Evolutionary conservation across 257 asterid genomes (phyloP).

Genomic region (Solanum chilense): DNA sequence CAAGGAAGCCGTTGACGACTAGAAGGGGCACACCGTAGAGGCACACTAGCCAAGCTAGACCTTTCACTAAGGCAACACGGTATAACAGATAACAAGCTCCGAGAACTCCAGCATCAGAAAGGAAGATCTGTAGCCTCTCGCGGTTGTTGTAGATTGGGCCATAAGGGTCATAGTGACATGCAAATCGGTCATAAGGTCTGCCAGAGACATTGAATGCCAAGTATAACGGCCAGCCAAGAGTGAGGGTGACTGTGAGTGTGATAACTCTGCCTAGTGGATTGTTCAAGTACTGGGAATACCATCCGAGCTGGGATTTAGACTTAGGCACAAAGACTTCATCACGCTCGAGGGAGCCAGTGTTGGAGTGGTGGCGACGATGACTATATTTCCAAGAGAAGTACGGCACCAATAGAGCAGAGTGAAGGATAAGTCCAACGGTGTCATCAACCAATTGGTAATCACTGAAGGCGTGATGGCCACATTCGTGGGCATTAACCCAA

Average conservation of each 20-base stretch:
- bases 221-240: slow-evolving; percentile 68
- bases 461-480: slow-evolving; percentile 73
- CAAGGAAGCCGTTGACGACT: slow-evolving; percentile 48
- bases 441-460: slow-evolving; percentile 66
- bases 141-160: slow-evolving; percentile 70
- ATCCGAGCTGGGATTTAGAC: slow-evolving; percentile 22
- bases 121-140: slow-evolving; percentile 42
- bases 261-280: slow-evolving; percentile 53
- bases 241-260: slow-evolving; percentile 29
- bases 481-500: slow-evolving; percentile 67
- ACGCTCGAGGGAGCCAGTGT: slow-evolving; percentile 62
- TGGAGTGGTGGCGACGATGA: slow-evolving; percentile 71
- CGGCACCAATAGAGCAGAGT: slow-evolving; percentile 57
- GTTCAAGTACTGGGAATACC: slow-evolving; percentile 54
- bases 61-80: slow-evolving; percentile 23
- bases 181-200: slow-evolving; percentile 48
- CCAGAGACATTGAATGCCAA: slow-evolving; percentile 57
- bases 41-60: slow-evolving; percentile 40
- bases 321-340: slow-evolving; percentile 72
- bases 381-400: slow-evolving; percentile 73
- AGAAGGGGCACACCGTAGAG: slow-evolving; percentile 43
- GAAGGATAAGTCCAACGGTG: slow-evolving; percentile 58
- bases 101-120: slow-evolving; percentile 48
- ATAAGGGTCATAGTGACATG: slow-evolving; percentile 50
- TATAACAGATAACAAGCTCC: slow-evolving; percentile 29